phyloP scores from a whole-genome alignment of 345 rosid species.

The Lepidium didymum region DNA sequence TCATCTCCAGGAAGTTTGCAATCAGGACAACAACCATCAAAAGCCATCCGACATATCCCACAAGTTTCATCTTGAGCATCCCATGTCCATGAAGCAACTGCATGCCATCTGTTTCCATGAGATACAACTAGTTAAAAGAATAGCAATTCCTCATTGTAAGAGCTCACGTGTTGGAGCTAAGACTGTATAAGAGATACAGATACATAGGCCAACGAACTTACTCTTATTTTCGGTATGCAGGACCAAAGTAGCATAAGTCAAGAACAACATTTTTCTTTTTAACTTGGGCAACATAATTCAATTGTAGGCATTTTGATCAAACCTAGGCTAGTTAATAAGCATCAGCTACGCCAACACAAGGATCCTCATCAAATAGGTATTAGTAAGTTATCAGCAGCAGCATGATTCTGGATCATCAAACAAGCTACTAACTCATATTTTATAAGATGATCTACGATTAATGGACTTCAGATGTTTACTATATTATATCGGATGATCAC shows the following conservation, averaged over 20 bases:
- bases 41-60: slow-evolving; percentile 95
- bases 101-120: slow-evolving; percentile 65
- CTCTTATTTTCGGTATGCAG: slow-evolving; percentile 24
- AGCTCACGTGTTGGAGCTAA: slow-evolving; percentile 5
- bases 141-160: neutral
- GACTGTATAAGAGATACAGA: neutral
- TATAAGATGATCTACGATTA: neutral
- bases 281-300: neutral
- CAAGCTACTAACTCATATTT: neutral
- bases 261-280: slow-evolving; percentile 23
- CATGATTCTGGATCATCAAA: neutral
- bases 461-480: neutral
- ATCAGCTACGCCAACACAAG: neutral
- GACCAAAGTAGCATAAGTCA: slow-evolving; percentile 20
- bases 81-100: slow-evolving; percentile 96
- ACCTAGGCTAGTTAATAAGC: neutral
- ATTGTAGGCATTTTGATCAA: neutral
- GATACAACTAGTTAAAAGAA: neutral
- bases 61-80: slow-evolving; percentile 96
- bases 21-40: slow-evolving; percentile 93
- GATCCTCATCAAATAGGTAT: neutral
- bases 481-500: neutral
- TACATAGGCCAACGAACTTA: slow-evolving; percentile 16
- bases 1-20: slow-evolving; percentile 92
- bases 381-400: neutral